Base-by-base conservation (phyloP, 257 asterid genomes). In the Avicennia marina region DNA sequence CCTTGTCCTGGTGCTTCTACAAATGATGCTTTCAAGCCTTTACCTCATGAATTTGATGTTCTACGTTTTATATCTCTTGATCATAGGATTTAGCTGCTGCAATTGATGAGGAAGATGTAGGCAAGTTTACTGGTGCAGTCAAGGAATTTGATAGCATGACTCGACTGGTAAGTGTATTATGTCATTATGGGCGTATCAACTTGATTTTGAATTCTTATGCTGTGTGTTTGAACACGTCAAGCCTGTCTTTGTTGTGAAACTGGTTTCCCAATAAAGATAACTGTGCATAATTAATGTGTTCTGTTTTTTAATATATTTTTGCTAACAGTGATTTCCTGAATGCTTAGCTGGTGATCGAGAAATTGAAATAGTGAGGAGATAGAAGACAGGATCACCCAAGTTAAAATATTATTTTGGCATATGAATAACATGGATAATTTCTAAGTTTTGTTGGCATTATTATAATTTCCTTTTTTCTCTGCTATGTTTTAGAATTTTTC, bases 131-230 rank as follows among this genome's bases (percentile, higher is more conserved):
- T 33, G 78, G 68, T 56, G 82, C 85, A 22, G 66, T 79, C 61
- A 79, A 76, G 71, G 82, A 79, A 63, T 79, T 49, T 36, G 85
- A 79, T 58, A 79, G 85, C 76, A 72, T 79, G 80, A 75, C 82
- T 53, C 76, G 58, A 49, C 72, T 79, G 78, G 86, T 79, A 64
- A 69, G 72, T 53, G 51, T 50, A 53, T 29, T 45, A 20, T 31
- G 33, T 12, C n/a, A 8, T 26, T 38, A 21, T 39, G 2, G 54
- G 36, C 51, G 20, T 31, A 16, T n/a, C 5, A 36, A 50, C 25
- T 62, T 18, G 53, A 50, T 42, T 29, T 57, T 48, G 41, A 36
- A 47, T 19, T 56, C 38, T 62, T 16, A 16, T 43, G 13, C 20
- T 2, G 8, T 56, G 8, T 56, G 33, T 51, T 50, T 36, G 42